phyloP scores from a whole-genome alignment of 2,329 filamentous ascomycete species.

The Penicillium sp. region DNA sequence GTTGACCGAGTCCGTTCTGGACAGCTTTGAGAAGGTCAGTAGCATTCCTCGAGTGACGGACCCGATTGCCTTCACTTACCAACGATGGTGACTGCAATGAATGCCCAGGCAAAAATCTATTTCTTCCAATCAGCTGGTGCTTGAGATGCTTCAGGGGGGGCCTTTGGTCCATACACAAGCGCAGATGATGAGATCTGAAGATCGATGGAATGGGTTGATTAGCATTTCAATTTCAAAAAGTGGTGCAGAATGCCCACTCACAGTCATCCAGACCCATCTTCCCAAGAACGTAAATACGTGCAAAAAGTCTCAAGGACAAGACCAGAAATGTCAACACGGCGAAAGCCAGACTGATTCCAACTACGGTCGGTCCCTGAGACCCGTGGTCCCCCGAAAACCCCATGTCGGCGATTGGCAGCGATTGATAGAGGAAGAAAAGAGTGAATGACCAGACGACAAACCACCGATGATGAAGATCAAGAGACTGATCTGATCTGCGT shows the following conservation, averaged over 20 bases:
- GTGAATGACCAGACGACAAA: background rate
- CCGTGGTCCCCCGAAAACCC: constrained; percentile 15
- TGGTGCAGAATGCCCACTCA: constrained; percentile 10
- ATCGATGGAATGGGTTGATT: too few relatives aligned
- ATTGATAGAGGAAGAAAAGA: constrained; percentile 1
- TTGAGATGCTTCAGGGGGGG: background rate
- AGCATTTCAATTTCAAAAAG: constrained; percentile 1
- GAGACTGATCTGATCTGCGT: background rate
- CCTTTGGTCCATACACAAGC: constrained; percentile 23
- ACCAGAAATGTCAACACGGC: constrained; percentile 35
- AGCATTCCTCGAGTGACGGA: background rate
- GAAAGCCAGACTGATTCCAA: constrained; percentile 34
- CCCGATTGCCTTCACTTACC: constrained; percentile 14
- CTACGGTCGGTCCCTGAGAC: constrained; percentile 31
- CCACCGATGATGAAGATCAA: background rate
- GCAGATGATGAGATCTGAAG: constrained; percentile 25
- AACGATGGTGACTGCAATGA: constrained; percentile 31
- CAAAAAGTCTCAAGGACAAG: constrained; percentile 35
- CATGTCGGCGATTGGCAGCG: constrained; percentile 7
- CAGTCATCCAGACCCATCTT: constrained; percentile 28
- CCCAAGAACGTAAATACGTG: constrained; percentile 35
- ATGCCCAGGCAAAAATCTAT: constrained; percentile 32
- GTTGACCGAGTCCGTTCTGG: constrained; percentile 17
- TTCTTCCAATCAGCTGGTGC: constrained; percentile 1
- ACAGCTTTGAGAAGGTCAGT: constrained; percentile 12